Evolutionary conservation across 768 basidiomycete genomes (phyloP).

Genomic region (Leucosporidium scottii): DNA sequence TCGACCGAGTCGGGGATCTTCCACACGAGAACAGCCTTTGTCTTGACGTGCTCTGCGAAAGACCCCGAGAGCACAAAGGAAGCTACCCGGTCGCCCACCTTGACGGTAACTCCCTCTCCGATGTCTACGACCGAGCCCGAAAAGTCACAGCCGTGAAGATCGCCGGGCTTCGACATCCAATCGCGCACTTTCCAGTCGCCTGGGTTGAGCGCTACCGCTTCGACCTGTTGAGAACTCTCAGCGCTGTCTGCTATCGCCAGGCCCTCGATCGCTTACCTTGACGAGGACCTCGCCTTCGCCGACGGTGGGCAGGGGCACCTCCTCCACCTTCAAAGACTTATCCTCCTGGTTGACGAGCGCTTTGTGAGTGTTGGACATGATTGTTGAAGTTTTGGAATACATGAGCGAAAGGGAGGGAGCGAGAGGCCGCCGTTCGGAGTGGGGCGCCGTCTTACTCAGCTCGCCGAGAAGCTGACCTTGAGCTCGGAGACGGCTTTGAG

Average conservation of each 20-base stretch:
- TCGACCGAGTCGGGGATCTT: conserved; percentile 15
- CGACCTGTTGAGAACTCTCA: background rate
- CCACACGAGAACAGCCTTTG: conserved; percentile 12
- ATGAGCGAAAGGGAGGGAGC: too few species aligned
- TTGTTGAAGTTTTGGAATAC: too few species aligned
- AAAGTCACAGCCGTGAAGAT: conserved; percentile 23
- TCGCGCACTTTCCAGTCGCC: conserved; percentile 23
- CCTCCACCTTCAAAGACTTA: too few species aligned
- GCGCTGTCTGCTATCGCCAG: background rate
- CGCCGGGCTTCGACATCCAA: conserved; percentile 7
- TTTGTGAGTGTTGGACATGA: too few species aligned
- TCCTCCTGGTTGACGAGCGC: too few species aligned
- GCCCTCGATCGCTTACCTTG: conserved; percentile 2
- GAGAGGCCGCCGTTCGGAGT: too few species aligned
- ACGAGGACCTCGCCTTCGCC: conserved; percentile 11
- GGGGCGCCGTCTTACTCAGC: too few species aligned
- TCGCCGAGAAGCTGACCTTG: too few species aligned
- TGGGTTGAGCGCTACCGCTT: conserved; percentile 18
- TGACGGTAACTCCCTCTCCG: conserved; percentile 17
- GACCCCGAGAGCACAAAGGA: conserved; percentile 24
- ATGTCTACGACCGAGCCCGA: conserved; percentile 13
- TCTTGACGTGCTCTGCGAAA: conserved; percentile 19
- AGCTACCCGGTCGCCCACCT: conserved; percentile 28
- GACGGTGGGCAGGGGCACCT: conserved; percentile 2
- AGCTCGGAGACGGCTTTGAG: too few species aligned